These are phyloP conservation scores for Talaromyces borbonicus DNA, from an alignment of 495 filamentous ascomycete species.

Conservation along the genomic window DNA sequence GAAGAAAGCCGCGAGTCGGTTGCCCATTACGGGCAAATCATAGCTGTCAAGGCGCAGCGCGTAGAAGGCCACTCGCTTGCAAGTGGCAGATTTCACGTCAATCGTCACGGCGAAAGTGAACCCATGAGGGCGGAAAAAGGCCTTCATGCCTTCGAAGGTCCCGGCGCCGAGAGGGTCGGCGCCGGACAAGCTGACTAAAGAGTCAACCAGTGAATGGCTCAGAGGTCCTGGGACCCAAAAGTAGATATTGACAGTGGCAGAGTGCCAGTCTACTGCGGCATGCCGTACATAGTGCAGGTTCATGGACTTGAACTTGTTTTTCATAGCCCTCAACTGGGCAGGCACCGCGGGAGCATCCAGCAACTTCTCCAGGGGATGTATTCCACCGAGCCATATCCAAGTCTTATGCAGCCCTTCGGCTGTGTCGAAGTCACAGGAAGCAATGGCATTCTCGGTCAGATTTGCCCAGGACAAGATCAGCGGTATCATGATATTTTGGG, in stretches of 20 bases:
- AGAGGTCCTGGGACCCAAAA: conserved; percentile 5
- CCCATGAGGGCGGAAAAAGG: conserved; percentile 1
- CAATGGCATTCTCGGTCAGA: conserved; percentile 1
- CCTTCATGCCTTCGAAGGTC: not conserved
- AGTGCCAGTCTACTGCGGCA: conserved; percentile 7
- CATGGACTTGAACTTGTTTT: not conserved
- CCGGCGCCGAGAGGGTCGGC: not conserved
- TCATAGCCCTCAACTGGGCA: not conserved
- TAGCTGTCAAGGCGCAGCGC: conserved; percentile 6
- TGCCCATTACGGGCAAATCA: conserved; percentile 5
- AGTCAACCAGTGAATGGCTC: not conserved
- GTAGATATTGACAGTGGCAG: conserved; percentile 8
- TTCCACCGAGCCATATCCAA: conserved; percentile 12
- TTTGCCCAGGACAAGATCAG: conserved; percentile 7
- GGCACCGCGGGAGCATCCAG: conserved; percentile 5
- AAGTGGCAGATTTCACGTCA: conserved; percentile 1
- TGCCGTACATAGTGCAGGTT: conserved; percentile 6
- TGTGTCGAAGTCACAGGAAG: conserved; percentile 11
- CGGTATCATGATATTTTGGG: not conserved
- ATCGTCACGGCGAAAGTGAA: conserved; percentile 9
- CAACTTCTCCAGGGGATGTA: conserved; percentile 8
- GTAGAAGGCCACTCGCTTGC: conserved; percentile 12
- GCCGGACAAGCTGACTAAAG: conserved; percentile 1
- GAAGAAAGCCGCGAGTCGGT: conserved; percentile 9
- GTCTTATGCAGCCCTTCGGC: conserved; percentile 10